Conservation (phyloP, 352 stramenopile genomes). For the Phytophthora ramorum region DNA sequence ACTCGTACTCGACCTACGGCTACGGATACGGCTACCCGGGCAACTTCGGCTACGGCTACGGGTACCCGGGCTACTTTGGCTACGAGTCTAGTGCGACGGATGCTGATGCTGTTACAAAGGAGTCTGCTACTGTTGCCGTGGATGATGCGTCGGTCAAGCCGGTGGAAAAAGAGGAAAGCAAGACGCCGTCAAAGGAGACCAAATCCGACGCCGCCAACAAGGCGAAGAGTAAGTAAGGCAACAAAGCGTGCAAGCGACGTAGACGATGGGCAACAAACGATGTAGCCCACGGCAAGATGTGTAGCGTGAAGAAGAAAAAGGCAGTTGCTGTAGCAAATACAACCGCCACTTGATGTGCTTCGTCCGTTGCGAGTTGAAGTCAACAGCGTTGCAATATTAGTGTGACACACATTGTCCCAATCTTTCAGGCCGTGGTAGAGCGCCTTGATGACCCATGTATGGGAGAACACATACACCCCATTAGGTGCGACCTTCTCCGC, state of each 20-base stretch:
- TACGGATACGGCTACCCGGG: constrained; percentile 1
- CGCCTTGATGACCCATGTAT: no score
- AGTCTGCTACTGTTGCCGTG: constrained; percentile 1
- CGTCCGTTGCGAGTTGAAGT: no score
- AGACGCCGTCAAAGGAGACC: constrained; percentile 5
- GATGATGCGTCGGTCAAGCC: not conserved
- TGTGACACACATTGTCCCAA: no score
- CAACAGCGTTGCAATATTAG: no score
- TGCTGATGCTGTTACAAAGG: not conserved
- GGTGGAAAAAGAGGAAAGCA: constrained; percentile 1
- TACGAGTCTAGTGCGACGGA: constrained; percentile 1
- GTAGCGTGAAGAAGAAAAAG: constrained; percentile 3
- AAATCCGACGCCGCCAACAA: constrained; percentile 7
- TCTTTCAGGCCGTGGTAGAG: no score
- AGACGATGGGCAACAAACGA: not conserved
- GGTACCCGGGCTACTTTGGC: no score
- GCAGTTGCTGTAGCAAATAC: not conserved
- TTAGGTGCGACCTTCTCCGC: no score
- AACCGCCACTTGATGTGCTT: constrained; percentile 3
- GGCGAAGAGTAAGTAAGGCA: constrained; percentile 10
- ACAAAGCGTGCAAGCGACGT: not conserved
- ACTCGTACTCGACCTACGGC: constrained; percentile 11
- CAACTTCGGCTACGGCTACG: constrained; percentile 6
- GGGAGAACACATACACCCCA: no score
- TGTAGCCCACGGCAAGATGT: not conserved